Base-by-base conservation (phyloP, 345 rosid genomes). In the Pistacia atlantica region DNA sequence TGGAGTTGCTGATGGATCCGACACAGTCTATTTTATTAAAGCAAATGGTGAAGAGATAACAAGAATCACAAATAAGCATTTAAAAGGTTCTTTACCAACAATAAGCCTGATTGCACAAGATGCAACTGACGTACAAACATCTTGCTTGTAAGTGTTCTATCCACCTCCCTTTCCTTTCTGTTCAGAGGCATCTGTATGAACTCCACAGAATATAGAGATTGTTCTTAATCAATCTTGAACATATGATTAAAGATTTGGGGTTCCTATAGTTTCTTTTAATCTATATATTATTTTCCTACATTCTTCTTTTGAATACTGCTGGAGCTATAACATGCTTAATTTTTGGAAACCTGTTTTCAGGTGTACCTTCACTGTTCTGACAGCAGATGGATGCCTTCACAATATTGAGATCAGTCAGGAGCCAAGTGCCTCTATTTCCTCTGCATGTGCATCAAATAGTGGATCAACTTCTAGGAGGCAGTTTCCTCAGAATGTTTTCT, bases 31-130 rank as follows among this genome's bases (percentile, higher is more conserved):
- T 86, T 90, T 96, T 83, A 83, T 96, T 80, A 90, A 87, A 87
- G 86, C 91, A 82, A 92, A 86, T 33, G 99, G 99, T 65, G 97
- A 90, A 80, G 97, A 91, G 82, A 89, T 93, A 74, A 84, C 88
- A 48, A 89, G 85, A 80, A 75, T 88, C 83, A 80, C 88, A 37
- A 86, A 75, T 83, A 84, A 80, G 83, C 86, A 88, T 78, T 82
- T 93, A 56, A 92, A 85, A 84, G 81, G 86, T 69, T 85, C 93
- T 82, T 85, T 80, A 71, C 79, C 97, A 46, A 81, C 93, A 65
- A 85, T 88, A 77, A 95, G 95, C 77, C 74, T 96, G 72, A 79
- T 96, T 80, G 86, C 79, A 20, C 86, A 82, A 28, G 90, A 87
- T 67, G 87, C 80, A 70, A 67, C 63, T 52, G 88, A 82, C 77